Evolutionary conservation across 495 filamentous ascomycete genomes (phyloP).

Genomic region (Penicillium odoratum): DNA sequence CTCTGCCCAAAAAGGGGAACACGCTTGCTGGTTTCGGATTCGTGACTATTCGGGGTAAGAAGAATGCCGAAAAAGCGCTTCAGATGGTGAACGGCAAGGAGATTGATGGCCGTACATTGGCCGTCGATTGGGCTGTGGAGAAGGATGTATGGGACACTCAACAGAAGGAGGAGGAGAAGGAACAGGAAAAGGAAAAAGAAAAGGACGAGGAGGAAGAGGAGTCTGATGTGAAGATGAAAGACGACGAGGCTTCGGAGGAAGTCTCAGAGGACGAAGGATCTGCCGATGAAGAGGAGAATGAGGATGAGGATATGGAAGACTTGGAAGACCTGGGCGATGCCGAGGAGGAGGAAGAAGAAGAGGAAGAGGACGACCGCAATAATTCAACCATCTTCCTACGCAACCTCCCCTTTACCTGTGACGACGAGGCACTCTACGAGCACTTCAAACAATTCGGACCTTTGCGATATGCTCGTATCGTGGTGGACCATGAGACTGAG

Average conservation of each 20-base stretch:
- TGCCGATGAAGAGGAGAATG: conserved; percentile 36
- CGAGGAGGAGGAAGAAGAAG: conserved; percentile 53
- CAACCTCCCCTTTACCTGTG: conserved; percentile 85
- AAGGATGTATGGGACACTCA: conserved; percentile 77
- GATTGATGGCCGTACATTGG: conserved; percentile 80
- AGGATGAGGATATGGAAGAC: conserved; percentile 27
- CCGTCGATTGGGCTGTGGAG: conserved; percentile 96
- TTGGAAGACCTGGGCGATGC: conserved; percentile 21
- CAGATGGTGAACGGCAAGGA: conserved; percentile 82
- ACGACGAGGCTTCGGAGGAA: conserved; percentile 33
- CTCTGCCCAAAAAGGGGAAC: conserved; percentile 72
- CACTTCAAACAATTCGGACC: conserved; percentile 84
- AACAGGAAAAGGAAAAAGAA: conserved; percentile 26
- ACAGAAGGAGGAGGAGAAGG: conserved; percentile 33
- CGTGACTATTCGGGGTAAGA: conserved; percentile 80
- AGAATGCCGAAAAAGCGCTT: conserved; percentile 90
- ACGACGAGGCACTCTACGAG: conserved; percentile 74
- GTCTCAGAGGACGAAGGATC: conserved; percentile 24
- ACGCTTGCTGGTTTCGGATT: conserved; percentile 89
- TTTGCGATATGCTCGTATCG: conserved; percentile 83
- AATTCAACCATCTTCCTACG: conserved; percentile 84
- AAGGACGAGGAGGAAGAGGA: conserved; percentile 40
- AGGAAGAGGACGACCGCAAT: conserved; percentile 55
- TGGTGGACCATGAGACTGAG: conserved; percentile 80
- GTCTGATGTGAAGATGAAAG: conserved; percentile 37